A percentile compares a stretch with the other conserved stretches of the same genome.
Conservation (phyloP, 1,139 yeast species). For the Pichia sp. region DNA sequence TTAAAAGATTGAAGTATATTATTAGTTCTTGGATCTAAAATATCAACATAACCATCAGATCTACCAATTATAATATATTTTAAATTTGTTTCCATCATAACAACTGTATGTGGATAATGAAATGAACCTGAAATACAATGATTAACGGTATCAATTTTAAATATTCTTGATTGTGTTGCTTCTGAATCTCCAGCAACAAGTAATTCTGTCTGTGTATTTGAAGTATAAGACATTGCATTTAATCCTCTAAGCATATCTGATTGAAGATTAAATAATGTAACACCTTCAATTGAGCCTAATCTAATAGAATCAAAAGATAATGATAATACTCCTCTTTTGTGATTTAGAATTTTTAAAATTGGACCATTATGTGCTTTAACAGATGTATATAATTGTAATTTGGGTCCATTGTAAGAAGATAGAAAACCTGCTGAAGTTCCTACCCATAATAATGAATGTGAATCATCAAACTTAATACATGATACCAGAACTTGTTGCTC, state of each 20-base stretch:
- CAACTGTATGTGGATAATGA: slow-evolving; percentile 36
- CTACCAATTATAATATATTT: slow-evolving; percentile 58
- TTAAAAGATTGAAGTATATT: slow-evolving; percentile 51
- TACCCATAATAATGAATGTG: slow-evolving; percentile 74
- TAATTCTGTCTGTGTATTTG: slow-evolving; percentile 36
- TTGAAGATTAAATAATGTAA: slow-evolving; percentile 37
- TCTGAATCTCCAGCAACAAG: slow-evolving; percentile 39
- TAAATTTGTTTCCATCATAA: slow-evolving; percentile 34
- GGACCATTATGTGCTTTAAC: slow-evolving; percentile 43
- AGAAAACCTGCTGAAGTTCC: slow-evolving; percentile 53
- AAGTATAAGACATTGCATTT: slow-evolving; percentile 29
- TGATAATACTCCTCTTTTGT: slow-evolving; percentile 54
- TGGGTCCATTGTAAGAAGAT: slow-evolving; percentile 28
- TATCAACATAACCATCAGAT: slow-evolving; percentile 62
- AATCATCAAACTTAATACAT: slow-evolving; percentile 58
- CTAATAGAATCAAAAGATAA: slow-evolving; percentile 48
- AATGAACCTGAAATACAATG: slow-evolving; percentile 36
- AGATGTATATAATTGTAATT: slow-evolving; percentile 42
- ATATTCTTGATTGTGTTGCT: slow-evolving; percentile 34
- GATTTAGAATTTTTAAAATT: slow-evolving; percentile 45
- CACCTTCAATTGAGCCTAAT: slow-evolving; percentile 54
- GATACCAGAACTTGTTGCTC: slow-evolving; percentile 22
- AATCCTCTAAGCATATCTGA: slow-evolving; percentile 24
- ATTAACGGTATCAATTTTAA: slow-evolving; percentile 57
- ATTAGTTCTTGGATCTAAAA: slow-evolving; percentile 63